These are phyloP conservation scores for Brassica hybrid DNA, from an alignment of 441 rosid genomes.

Conservation along the genomic window DNA sequence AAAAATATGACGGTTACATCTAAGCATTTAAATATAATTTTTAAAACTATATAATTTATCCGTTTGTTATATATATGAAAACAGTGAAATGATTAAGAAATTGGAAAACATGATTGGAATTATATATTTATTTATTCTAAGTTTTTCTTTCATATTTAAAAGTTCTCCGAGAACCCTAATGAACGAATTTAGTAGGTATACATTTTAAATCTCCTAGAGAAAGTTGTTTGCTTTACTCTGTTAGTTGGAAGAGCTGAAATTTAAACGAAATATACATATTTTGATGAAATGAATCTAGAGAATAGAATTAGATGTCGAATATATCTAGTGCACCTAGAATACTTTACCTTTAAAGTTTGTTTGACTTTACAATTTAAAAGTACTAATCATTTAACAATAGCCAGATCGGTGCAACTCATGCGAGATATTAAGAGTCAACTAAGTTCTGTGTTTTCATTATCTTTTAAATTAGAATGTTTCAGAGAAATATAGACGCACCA, in stretches of 20 bases:
- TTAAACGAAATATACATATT: neutral
- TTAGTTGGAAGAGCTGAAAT: neutral
- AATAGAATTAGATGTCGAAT: neutral
- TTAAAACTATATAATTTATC: too few relatives aligned
- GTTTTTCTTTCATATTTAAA: too few relatives aligned
- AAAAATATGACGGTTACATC: too few relatives aligned
- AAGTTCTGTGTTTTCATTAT: neutral
- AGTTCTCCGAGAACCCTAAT: too few relatives aligned
- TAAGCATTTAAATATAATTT: too few relatives aligned
- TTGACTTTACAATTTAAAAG: constrained; percentile 13
- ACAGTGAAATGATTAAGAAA: too few relatives aligned
- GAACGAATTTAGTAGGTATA: neutral
- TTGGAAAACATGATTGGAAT: too few relatives aligned
- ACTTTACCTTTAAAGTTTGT: neutral
- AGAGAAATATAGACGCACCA: neutral
- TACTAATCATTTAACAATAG: constrained; percentile 6
- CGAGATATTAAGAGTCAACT: constrained; percentile 13
- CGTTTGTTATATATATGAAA: too few relatives aligned
- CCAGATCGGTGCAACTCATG: constrained; percentile 14
- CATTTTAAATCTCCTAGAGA: neutral
- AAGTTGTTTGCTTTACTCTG: neutral
- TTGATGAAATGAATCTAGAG: constrained; percentile 8
- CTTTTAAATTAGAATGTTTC: neutral
- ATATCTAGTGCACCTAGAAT: constrained; percentile 10
- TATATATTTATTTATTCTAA: too few relatives aligned